A percentile compares a stretch with the other conserved stretches of the same genome.
Evolutionary conservation across 1,284 basidiomycete species (phyloP).

Genomic region (Coniferiporia sulphurascens): DNA sequence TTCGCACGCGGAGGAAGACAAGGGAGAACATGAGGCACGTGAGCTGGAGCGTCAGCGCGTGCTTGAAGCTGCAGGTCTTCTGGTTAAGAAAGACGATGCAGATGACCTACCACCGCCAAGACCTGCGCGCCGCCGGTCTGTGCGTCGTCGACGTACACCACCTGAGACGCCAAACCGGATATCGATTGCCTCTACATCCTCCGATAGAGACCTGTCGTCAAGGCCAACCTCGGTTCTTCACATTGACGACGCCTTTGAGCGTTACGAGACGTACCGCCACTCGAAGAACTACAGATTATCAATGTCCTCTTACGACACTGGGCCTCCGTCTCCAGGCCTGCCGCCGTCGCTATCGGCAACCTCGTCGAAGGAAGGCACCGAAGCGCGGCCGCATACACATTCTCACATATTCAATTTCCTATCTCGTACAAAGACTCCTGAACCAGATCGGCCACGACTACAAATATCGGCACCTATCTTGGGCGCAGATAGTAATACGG

Average conservation of each 20-base stretch:
- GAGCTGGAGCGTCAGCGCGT: conserved; percentile 78
- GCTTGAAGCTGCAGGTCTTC: conserved; percentile 82
- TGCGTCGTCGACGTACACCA: conserved; percentile 44
- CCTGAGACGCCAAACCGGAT: conserved; percentile 40
- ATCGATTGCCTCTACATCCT: conserved; percentile 27
- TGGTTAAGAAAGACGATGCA: conserved; percentile 46
- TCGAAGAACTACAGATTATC: conserved; percentile 48
- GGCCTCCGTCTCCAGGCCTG: conserved; percentile 29
- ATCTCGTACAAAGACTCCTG: conserved; percentile 47
- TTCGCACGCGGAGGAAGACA: conserved; percentile 40
- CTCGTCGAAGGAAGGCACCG: conserved; percentile 26
- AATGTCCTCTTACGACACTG: conserved; percentile 47
- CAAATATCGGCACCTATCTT: conserved; percentile 29
- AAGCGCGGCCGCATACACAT: conserved; percentile 28
- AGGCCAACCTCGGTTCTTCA: conserved; percentile 33
- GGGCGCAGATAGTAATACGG: conserved; percentile 32
- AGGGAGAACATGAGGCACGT: conserved; percentile 55
- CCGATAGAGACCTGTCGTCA: conserved; percentile 51
- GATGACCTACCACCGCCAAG: conserved; percentile 32
- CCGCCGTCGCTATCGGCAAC: conserved; percentile 25
- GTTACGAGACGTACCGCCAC: conserved; percentile 36
- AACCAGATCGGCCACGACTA: conserved; percentile 31
- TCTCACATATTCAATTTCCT: conserved; percentile 53
- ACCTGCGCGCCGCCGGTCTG: conserved; percentile 25
- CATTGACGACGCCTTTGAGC: conserved; percentile 65